A percentile compares a stretch with the other conserved stretches of the same genome.
These are phyloP conservation scores for Clathrus columnatus DNA, from an alignment of 768 basidiomycete species.

Conservation along the genomic window DNA sequence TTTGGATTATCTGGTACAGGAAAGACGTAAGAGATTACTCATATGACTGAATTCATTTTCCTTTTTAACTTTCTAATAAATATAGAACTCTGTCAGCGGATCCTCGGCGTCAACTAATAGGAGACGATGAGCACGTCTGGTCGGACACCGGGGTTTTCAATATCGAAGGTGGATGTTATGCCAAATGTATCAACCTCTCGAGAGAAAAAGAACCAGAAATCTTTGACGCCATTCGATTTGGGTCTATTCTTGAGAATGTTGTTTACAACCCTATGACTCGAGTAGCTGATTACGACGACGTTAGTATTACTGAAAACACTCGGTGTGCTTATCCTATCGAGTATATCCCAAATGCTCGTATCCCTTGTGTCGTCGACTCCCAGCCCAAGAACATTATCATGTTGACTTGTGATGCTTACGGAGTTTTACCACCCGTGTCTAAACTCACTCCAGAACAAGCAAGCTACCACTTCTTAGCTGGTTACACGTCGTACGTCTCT, in stretches of 20 bases:
- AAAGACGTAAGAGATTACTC: constrained; percentile 51
- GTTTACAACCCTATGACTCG: constrained; percentile 86
- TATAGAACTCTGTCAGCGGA: constrained; percentile 82
- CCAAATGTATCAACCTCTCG: constrained; percentile 95
- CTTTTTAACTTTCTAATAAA: neutral
- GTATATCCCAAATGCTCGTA: constrained; percentile 88
- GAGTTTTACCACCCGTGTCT: constrained; percentile 93
- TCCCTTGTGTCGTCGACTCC: constrained; percentile 78
- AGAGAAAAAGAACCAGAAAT: constrained; percentile 98
- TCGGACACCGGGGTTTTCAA: constrained; percentile 98
- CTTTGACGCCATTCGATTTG: constrained; percentile 88
- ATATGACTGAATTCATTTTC: neutral
- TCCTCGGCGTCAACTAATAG: constrained; percentile 86
- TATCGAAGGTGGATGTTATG: constrained; percentile 99
- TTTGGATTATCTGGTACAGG: constrained; percentile 98
- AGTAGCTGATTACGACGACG: constrained; percentile 88
- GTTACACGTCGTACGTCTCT: constrained; percentile 76
- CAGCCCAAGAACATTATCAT: constrained; percentile 95
- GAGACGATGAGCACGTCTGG: constrained; percentile 99
- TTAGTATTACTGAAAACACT: constrained; percentile 97
- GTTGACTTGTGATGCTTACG: constrained; percentile 97
- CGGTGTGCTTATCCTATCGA: constrained; percentile 99
- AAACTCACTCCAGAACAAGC: constrained; percentile 91
- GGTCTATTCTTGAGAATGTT: constrained; percentile 97
- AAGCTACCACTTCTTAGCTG: constrained; percentile 94